phyloP scores from a whole-genome alignment of 2,329 filamentous ascomycete species.

The Cadophora gregata region DNA sequence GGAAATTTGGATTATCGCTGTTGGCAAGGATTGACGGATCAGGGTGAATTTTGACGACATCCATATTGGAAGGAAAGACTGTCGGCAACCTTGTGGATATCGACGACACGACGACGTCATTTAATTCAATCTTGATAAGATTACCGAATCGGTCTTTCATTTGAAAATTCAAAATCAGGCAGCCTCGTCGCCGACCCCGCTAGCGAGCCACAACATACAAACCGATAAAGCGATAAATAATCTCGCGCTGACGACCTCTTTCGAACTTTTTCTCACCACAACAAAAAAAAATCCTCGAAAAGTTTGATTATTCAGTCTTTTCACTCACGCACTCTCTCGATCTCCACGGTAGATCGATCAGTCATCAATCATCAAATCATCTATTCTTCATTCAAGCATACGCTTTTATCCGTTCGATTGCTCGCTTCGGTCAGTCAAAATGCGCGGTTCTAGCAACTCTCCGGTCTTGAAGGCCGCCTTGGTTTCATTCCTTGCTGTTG shows the following conservation, averaged over 20 bases:
- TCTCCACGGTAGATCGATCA: slow-evolving; percentile 11
- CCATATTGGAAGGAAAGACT: not conserved
- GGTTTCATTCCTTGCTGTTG: slow-evolving; percentile 10
- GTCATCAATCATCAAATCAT: slow-evolving; percentile 7
- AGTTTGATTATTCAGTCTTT: not conserved
- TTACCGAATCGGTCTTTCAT: not conserved
- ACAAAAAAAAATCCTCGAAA: not conserved
- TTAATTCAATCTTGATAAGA: not conserved
- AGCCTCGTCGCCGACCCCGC: slow-evolving; percentile 16
- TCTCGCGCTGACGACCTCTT: not conserved
- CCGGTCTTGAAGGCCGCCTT: slow-evolving; percentile 17
- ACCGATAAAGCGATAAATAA: too few relatives aligned
- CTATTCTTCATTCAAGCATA: slow-evolving; percentile 7
- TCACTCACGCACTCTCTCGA: slow-evolving; percentile 5
- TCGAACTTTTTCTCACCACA: not conserved
- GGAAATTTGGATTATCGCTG: not conserved
- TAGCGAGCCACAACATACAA: not conserved
- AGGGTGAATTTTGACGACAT: slow-evolving; percentile 1
- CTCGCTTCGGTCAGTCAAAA: slow-evolving; percentile 20
- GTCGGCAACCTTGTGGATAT: not conserved
- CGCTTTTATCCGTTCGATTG: slow-evolving; percentile 3
- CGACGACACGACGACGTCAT: not conserved
- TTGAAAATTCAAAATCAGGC: not conserved
- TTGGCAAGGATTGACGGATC: slow-evolving; percentile 9
- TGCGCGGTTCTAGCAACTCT: not conserved